Base-by-base conservation (phyloP, 169 alveolate species). In the Plasmodium sp. region DNA sequence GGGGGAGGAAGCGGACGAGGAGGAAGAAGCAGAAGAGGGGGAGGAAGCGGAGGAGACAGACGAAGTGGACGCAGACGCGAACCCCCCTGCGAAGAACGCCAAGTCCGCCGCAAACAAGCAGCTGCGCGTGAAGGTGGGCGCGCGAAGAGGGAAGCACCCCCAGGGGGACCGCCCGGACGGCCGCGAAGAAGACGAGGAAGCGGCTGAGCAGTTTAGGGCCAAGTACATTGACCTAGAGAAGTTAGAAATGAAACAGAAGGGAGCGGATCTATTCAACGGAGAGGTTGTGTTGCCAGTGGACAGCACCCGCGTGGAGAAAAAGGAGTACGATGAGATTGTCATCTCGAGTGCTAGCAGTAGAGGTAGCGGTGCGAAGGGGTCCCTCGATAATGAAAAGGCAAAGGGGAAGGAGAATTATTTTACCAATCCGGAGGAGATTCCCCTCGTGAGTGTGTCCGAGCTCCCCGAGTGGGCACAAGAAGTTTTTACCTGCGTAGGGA, bases 391-490 rank as follows among this genome's bases (percentile, higher is more conserved):
- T 77, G 83, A 36, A 22, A 14, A 1, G 5, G 36, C 36, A 58
- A 58, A 6, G 58, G 73, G 74, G 12, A 92, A 54, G 75, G 36
- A 22, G n/a, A 92, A 92, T 82, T 92, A 92, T 56, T 92, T 45
- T 45, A 92, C 92, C 10, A 34, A n/a, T 31, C 75, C 83, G 27
- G 92, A 95, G 79, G 91, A 96, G 27, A 83, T 98, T 96, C 84
- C 98, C 95, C 91, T 93, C 31, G 58, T 96, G 43, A 34, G 96
- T 7, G 93, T 97, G 2, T 62, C 73, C 3, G 97, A 96, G 3
- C 93, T 99, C 31, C 99, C 99, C 16, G 99, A 98, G 72, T 99
- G 99, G 99, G 96, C 99, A 9, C 98, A 97, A 34, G 96, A 97
- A 12, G 99, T 99, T 43, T 99, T 99, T 96, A 94, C 96, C 3